A percentile compares a stretch with the other conserved stretches of the same genome.
Conservation (phyloP, 2,329 filamentous ascomycete genomes). For the Beauveria brongniartii region DNA sequence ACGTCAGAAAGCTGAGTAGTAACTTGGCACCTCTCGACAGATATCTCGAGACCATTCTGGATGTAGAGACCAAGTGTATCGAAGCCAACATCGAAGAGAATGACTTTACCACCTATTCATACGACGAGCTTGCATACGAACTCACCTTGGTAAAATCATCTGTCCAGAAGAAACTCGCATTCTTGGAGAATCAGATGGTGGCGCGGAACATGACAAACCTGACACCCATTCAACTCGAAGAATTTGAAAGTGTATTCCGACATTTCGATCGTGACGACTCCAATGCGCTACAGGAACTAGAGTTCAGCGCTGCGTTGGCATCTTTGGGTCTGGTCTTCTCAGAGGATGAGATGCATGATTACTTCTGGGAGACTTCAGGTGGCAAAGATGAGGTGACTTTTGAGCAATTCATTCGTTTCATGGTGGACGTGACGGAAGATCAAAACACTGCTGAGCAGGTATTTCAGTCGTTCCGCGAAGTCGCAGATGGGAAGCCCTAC, state of each 20-base stretch:
- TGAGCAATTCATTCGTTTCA: constrained; percentile 98
- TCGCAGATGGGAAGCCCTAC: constrained; percentile 97
- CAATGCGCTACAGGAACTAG: constrained; percentile 84
- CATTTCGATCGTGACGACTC: constrained; percentile 93
- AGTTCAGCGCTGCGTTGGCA: constrained; percentile 93
- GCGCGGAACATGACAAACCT: constrained; percentile 98
- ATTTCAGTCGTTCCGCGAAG: constrained; percentile 94
- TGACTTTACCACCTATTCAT: constrained; percentile 98
- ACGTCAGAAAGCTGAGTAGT: constrained; percentile 76
- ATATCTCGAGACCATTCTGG: constrained; percentile 80
- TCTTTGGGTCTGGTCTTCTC: constrained; percentile 92
- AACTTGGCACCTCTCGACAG: constrained; percentile 84
- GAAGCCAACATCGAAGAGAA: constrained; percentile 99
- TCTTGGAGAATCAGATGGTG: constrained; percentile 97
- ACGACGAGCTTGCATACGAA: constrained; percentile 93
- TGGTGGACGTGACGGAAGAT: constrained; percentile 98
- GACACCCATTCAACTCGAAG: constrained; percentile 94
- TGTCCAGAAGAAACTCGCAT: constrained; percentile 91
- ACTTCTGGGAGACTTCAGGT: constrained; percentile 79
- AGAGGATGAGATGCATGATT: constrained; percentile 96
- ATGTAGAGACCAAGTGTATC: constrained; percentile 78
- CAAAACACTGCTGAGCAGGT: constrained; percentile 98
- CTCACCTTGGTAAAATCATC: constrained; percentile 83
- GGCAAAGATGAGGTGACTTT: constrained; percentile 80
- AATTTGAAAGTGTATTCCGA: constrained; percentile 96